phyloP scores from a whole-genome alignment of 140 eudicot species.

The Erigeron philadelphicus region DNA sequence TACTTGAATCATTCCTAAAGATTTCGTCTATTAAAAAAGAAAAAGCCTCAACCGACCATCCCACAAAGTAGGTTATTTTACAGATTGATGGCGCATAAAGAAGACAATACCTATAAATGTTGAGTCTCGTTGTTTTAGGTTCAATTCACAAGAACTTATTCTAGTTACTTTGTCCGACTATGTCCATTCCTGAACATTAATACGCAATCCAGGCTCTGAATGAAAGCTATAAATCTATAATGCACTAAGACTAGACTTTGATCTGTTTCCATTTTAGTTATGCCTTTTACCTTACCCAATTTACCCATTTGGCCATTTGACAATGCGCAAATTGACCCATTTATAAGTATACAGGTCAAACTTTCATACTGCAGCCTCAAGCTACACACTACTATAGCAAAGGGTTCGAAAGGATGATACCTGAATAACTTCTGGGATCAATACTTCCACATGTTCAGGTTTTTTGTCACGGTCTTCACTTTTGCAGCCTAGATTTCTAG shows the following conservation, averaged over 20 bases:
- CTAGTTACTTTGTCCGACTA: background rate
- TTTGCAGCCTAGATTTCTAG: constrained; percentile 74
- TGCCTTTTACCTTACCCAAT: too few relatives aligned
- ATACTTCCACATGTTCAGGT: constrained; percentile 65
- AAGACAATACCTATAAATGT: background rate
- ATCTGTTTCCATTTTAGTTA: too few relatives aligned
- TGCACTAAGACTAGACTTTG: too few relatives aligned
- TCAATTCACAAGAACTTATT: background rate
- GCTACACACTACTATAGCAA: constrained; percentile 1
- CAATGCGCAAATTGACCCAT: too few relatives aligned
- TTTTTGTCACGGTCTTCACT: constrained; percentile 36
- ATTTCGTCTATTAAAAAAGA: background rate
- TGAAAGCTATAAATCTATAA: too few relatives aligned
- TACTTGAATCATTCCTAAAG: background rate
- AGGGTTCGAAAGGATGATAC: constrained; percentile 38
- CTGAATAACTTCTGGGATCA: constrained; percentile 92
- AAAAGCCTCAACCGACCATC: background rate
- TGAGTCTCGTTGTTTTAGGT: background rate
- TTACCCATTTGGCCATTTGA: too few relatives aligned
- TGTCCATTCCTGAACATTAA: too few relatives aligned
- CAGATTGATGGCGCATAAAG: background rate
- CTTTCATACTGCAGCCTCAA: constrained; percentile 19
- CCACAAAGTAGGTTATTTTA: too few relatives aligned
- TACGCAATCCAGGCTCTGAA: too few relatives aligned
- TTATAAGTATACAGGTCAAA: background rate